Base-by-base conservation (phyloP, 2,329 filamentous ascomycete species). In the Fusarium nodosum region DNA sequence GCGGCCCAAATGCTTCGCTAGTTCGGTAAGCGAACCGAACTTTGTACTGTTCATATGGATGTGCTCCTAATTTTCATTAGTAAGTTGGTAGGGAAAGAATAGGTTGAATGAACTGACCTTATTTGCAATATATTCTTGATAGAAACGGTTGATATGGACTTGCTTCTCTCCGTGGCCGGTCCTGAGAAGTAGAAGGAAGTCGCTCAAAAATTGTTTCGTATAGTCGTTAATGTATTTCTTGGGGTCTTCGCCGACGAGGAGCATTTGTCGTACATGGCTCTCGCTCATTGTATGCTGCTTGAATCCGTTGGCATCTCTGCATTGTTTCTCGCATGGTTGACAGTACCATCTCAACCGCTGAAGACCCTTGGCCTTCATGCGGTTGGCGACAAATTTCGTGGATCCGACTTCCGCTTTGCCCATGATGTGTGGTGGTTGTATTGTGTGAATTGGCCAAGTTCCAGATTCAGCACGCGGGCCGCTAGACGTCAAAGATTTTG, bases 261-360 rank as follows among this genome's bases (percentile, higher is more conserved):
- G 85, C 78, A 98, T 97, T 71, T 94, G 90, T n/a, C 95, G 90
- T 41, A 97, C 92, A 77, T 97, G 95, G 48, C 88, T 90, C 80
- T 97, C 93, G 66, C 89, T 92, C 74, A 93, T 89, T 1, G 91
- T 91, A 81, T 98, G 95, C 83, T 93, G 93, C 80, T 94, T 94
- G 82, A 94, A 97, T 28, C 91, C 94, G 81, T 98, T 97, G 72
- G 94, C 93, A 77, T 97, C 94, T 64, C 92, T 86, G 42, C 77
- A 80, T 58, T 82, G 79, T 62, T 82, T 79, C 77, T 93, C 87
- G 82, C 94, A 97, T 8, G 91, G 88, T 77, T 92, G 89, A 68
- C 94, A 97, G 82, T 94, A 98, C 92, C 93, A 99, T 78, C 95
- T 88, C 56, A 99, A 84, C 9, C 95, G 87, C 76, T 96, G 91